Conservation (phyloP, 768 basidiomycete species). For the Crepidotus variabilis region DNA sequence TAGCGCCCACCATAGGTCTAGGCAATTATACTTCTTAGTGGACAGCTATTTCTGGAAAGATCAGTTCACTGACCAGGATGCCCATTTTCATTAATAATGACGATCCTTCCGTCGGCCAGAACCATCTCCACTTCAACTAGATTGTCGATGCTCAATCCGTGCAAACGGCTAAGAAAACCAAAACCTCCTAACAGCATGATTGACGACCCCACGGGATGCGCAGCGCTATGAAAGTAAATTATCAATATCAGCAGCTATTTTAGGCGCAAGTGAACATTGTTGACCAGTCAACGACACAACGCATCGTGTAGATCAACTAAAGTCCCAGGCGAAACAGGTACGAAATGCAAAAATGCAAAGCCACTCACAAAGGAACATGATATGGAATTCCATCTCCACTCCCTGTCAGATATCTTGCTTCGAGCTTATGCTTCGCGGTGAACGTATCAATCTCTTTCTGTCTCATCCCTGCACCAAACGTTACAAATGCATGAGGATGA, state of each 20-base stretch:
- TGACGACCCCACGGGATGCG: constrained; percentile 76
- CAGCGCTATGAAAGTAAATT: constrained; percentile 45
- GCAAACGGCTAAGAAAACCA: constrained; percentile 78
- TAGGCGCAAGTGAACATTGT: too few relatives aligned
- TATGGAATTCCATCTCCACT: constrained; percentile 62
- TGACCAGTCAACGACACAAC: too few relatives aligned
- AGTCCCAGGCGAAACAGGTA: not conserved
- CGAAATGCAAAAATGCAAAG: constrained; percentile 1
- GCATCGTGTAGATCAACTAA: too few relatives aligned
- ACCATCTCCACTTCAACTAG: constrained; percentile 92
- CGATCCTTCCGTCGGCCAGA: constrained; percentile 83
- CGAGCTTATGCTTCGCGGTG: constrained; percentile 65
- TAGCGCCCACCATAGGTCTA: constrained; percentile 89
- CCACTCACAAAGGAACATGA: constrained; percentile 71
- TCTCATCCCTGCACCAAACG: constrained; percentile 81
- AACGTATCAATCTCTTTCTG: constrained; percentile 83
- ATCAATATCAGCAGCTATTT: not conserved
- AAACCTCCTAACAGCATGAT: constrained; percentile 87
- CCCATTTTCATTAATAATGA: constrained; percentile 69
- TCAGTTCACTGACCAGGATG: constrained; percentile 49
- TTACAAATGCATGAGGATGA: constrained; percentile 73
- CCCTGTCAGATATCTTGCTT: constrained; percentile 50
- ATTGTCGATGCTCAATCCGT: constrained; percentile 87
- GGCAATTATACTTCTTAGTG: too few relatives aligned
- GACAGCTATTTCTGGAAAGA: too few relatives aligned